Evolutionary conservation across 208 protist species (phyloP).

Genomic region (Kentomonas sorsogonicus): DNA sequence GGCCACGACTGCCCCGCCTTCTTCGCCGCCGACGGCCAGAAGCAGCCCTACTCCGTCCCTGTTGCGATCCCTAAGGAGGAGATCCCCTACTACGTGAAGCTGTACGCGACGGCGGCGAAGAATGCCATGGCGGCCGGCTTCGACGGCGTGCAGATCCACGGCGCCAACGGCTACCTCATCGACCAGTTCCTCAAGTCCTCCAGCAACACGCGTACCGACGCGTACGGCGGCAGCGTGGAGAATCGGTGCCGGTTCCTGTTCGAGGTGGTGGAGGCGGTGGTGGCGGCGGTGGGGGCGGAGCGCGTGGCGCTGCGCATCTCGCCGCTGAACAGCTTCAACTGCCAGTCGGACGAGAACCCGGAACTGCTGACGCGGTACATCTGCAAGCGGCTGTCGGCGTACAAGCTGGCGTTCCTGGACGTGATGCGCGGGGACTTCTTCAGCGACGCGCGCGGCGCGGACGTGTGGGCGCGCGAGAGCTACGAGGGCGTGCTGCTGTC

Average conservation of each 20-base stretch:
- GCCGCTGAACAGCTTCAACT: conserved; percentile 47
- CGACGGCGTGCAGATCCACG: conserved; percentile 89
- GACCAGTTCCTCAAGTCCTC: conserved; percentile 71
- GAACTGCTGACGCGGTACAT: conserved; percentile 41
- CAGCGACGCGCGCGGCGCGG: conserved; percentile 8
- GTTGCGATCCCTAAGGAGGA: conserved; percentile 55
- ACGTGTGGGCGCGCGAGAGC: conserved; percentile 21
- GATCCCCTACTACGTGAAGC: conserved; percentile 40
- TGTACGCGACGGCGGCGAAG: conserved; percentile 61
- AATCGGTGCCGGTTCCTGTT: conserved; percentile 67
- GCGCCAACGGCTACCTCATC: conserved; percentile 89
- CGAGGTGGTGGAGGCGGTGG: conserved; percentile 67
- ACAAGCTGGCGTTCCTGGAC: conserved; percentile 30
- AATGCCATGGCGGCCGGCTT: conserved; percentile 78
- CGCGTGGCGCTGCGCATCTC: conserved; percentile 53
- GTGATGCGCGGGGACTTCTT: conserved; percentile 23
- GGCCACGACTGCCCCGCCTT: conserved; percentile 17
- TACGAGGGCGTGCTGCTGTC: conserved; percentile 23
- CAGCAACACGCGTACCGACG: conserved; percentile 74
- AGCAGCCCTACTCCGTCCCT: conserved; percentile 22
- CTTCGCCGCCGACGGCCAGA: conserved; percentile 21
- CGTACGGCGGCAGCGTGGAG: conserved; percentile 85
- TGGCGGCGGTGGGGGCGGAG: conserved; percentile 27
- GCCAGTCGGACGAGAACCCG: conserved; percentile 26
- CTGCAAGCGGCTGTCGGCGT: conserved; percentile 42